A percentile compares a stretch with the other conserved stretches of the same genome.
phyloP scores from a whole-genome alignment of 2,329 filamentous ascomycete genomes.

The Davidsoniella neocaledoniae region DNA sequence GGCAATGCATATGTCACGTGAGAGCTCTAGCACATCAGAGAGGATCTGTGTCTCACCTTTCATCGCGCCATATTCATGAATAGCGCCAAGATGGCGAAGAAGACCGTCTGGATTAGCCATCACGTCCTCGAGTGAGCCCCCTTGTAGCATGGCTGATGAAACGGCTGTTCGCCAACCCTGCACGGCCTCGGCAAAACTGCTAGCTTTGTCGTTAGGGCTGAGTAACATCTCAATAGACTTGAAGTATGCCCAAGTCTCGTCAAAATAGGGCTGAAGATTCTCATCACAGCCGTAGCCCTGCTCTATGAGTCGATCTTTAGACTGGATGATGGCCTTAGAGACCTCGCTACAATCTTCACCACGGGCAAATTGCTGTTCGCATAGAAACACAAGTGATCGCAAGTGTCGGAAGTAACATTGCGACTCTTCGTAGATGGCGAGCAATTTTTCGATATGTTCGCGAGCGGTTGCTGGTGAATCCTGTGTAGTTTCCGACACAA shows the following conservation, averaged over 20 bases:
- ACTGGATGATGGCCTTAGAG: not conserved
- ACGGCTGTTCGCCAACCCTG: slow-evolving; percentile 10
- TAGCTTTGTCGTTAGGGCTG: not conserved
- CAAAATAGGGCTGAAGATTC: slow-evolving; percentile 7
- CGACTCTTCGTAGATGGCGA: slow-evolving; percentile 32
- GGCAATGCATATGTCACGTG: slow-evolving; percentile 22
- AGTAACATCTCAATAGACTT: slow-evolving; percentile 12
- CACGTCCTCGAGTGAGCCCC: slow-evolving; percentile 11
- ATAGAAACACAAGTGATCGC: slow-evolving; percentile 32
- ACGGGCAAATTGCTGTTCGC: slow-evolving; percentile 16
- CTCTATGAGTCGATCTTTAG: slow-evolving; percentile 4
- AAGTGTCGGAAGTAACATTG: slow-evolving; percentile 36
- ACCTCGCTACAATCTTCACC: slow-evolving; percentile 5
- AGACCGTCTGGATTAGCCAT: slow-evolving; percentile 27
- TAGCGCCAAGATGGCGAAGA: slow-evolving; percentile 31
- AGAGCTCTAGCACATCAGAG: slow-evolving; percentile 30
- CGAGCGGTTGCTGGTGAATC: slow-evolving; percentile 27
- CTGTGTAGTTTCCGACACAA: slow-evolving; percentile 17
- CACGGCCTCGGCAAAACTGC: slow-evolving; percentile 8
- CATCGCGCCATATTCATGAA: slow-evolving; percentile 34
- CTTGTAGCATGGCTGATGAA: slow-evolving; percentile 9
- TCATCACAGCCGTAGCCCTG: slow-evolving; percentile 9
- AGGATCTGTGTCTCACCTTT: slow-evolving; percentile 32
- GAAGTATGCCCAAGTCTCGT: slow-evolving; percentile 12
- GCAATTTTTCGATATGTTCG: slow-evolving; percentile 28